Conservation (phyloP, 1,284 basidiomycete species). For the Agroathelia rolfsii region DNA sequence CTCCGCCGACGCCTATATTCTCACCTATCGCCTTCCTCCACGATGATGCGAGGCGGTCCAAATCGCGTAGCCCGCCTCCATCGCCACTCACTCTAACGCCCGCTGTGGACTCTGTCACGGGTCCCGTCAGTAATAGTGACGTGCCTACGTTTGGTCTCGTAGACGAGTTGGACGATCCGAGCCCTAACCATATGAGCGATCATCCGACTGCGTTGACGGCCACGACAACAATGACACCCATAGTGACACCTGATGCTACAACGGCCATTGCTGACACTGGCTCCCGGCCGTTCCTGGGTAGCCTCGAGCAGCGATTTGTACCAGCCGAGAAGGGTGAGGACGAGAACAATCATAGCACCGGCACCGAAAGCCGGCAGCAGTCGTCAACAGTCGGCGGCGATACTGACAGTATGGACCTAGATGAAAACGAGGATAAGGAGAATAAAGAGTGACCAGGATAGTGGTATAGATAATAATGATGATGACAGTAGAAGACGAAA, state of each 20-base stretch:
- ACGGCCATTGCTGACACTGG: constrained; percentile 11
- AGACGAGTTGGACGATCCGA: constrained; percentile 74
- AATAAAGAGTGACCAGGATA: constrained; percentile 26
- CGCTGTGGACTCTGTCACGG: constrained; percentile 22
- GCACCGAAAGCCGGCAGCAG: constrained; percentile 3
- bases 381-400: constrained; percentile 2
- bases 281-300: constrained; percentile 39
- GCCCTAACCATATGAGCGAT: constrained; percentile 72
- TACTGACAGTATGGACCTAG: constrained; percentile 11
- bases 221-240: constrained; percentile 39
- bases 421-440: constrained; percentile 35
- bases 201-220: constrained; percentile 61
- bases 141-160: constrained; percentile 59
- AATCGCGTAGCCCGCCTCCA: constrained; percentile 65
- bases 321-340: constrained; percentile 29
- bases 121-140: constrained; percentile 21
- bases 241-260: no score
- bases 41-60: constrained; percentile 63
- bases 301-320: constrained; percentile 57
- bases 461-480: no score
- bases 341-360: no score
- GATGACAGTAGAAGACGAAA: no score
- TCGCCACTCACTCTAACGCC: constrained; percentile 53
- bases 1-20: constrained; percentile 69
- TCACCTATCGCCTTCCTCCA: constrained; percentile 79